Percentiles rank a stretch among this genome's conserved stretches.
These are phyloP conservation scores for Capsicum baccatum DNA, from an alignment of 257 asterid species.

Conservation along the genomic window DNA sequence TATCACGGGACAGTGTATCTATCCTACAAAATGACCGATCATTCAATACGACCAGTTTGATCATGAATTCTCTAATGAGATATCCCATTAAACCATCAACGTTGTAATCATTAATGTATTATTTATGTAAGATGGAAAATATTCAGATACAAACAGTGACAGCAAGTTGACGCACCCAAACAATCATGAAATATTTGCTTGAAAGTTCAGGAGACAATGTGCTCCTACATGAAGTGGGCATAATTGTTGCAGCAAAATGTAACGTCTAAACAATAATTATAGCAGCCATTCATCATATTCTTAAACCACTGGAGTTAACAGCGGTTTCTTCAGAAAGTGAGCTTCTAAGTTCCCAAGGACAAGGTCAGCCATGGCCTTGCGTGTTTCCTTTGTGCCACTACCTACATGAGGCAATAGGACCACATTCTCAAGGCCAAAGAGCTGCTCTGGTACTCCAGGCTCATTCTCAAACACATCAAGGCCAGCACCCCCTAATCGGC, in stretches of 20 bases:
- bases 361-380: constrained; percentile 78
- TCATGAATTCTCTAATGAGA: not conserved
- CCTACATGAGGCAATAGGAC: constrained; percentile 83
- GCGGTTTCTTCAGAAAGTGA: constrained; percentile 64
- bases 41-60: not conserved
- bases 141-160: not conserved
- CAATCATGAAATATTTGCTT: not conserved
- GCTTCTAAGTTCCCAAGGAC: constrained; percentile 77
- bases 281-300: not conserved
- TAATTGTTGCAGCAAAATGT: not conserved
- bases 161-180: constrained; percentile 8
- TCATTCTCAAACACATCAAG: constrained; percentile 83
- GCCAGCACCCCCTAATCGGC: constrained; percentile 92
- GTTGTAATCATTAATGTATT: not conserved
- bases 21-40: not conserved
- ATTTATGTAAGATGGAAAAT: not conserved
- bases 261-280: constrained; percentile 23
- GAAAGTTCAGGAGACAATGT: not conserved
- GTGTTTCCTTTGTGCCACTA: constrained; percentile 68
- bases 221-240: not conserved
- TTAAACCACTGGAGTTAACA: constrained; percentile 70
- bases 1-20: not conserved
- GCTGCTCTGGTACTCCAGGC: constrained; percentile 70
- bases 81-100: not conserved
- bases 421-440: constrained; percentile 65